phyloP scores from a whole-genome alignment of 139 green algal genomes.

The Asterochloris erici region DNA sequence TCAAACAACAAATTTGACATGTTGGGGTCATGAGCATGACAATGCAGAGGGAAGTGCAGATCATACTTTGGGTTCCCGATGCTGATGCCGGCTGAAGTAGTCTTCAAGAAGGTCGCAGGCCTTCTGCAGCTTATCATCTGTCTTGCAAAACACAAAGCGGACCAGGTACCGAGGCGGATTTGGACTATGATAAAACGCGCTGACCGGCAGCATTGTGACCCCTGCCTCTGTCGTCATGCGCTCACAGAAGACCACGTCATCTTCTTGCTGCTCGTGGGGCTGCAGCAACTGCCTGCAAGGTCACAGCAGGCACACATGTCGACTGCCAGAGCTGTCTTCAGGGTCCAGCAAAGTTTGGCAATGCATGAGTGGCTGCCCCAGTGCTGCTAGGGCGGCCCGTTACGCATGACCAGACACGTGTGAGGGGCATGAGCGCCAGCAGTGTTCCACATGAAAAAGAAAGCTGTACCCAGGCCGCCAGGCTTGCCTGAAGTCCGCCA shows the following conservation, averaged over 20 bases:
- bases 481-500: slow-evolving; percentile 57
- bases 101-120: slow-evolving; percentile 32
- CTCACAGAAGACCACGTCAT: slow-evolving; percentile 61
- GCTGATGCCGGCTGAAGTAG: not conserved
- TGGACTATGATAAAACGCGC: slow-evolving; percentile 46
- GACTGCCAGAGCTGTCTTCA: not conserved
- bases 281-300: slow-evolving; percentile 9
- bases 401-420: not conserved
- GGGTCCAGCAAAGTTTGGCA: not conserved
- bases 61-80: too few species aligned
- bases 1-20: too few species aligned
- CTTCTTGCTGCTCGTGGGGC: slow-evolving; percentile 23
- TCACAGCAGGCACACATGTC: not conserved
- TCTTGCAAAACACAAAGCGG: slow-evolving; percentile 81
- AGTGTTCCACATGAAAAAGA: not conserved
- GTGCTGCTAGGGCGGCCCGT: too few species aligned
- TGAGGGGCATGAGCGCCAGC: not conserved
- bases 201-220: slow-evolving; percentile 69
- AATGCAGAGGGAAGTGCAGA: too few species aligned
- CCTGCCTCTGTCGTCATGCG: slow-evolving; percentile 63
- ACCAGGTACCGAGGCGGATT: slow-evolving; percentile 43
- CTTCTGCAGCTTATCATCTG: slow-evolving; percentile 61
- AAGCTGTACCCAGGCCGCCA: not conserved
- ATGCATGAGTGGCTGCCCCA: too few species aligned
- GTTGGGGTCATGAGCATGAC: too few species aligned